Percentiles rank a stretch among this genome's conserved stretches.
Conservation (phyloP, 2,329 filamentous ascomycete genomes). For the Ilyonectria mors-panacis region DNA sequence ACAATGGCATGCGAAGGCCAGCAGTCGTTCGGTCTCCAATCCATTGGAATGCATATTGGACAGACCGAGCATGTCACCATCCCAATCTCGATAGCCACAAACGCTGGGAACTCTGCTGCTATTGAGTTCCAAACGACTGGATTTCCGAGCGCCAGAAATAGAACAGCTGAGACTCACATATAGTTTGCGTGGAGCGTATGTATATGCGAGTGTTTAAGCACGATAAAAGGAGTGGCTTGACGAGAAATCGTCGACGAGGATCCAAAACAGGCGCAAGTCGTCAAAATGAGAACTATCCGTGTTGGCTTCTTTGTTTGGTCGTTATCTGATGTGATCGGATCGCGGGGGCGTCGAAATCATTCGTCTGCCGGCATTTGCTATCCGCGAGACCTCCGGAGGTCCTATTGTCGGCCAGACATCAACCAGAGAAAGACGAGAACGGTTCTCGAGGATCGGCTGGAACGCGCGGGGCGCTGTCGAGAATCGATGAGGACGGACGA, state of each 20-base stretch:
- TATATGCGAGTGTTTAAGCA: conserved; percentile 49
- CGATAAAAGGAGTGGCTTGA: conserved; percentile 63
- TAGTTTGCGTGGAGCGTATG: conserved; percentile 50
- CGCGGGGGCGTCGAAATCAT: conserved; percentile 47
- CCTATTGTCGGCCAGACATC: conserved; percentile 47
- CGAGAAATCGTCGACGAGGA: conserved; percentile 60
- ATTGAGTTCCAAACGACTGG: not conserved
- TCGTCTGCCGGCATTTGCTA: conserved; percentile 52
- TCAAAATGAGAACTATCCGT: conserved; percentile 45
- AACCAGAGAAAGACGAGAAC: conserved; percentile 41
- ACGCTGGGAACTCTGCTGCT: too few relatives aligned
- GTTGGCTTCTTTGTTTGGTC: conserved; percentile 35
- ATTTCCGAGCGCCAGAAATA: not conserved
- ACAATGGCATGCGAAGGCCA: too few relatives aligned
- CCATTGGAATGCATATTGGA: not conserved
- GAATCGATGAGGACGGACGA: conserved; percentile 50
- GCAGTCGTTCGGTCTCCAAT: not conserved
- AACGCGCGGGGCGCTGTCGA: conserved; percentile 50
- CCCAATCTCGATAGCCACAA: too few relatives aligned
- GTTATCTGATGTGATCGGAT: conserved; percentile 37
- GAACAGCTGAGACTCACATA: conserved; percentile 43
- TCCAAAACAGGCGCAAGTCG: conserved; percentile 48
- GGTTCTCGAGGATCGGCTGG: conserved; percentile 43
- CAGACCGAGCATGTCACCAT: not conserved
- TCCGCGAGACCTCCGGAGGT: conserved; percentile 50